Conservation (phyloP, 495 filamentous ascomycete genomes). For the Neurospora sp. region DNA sequence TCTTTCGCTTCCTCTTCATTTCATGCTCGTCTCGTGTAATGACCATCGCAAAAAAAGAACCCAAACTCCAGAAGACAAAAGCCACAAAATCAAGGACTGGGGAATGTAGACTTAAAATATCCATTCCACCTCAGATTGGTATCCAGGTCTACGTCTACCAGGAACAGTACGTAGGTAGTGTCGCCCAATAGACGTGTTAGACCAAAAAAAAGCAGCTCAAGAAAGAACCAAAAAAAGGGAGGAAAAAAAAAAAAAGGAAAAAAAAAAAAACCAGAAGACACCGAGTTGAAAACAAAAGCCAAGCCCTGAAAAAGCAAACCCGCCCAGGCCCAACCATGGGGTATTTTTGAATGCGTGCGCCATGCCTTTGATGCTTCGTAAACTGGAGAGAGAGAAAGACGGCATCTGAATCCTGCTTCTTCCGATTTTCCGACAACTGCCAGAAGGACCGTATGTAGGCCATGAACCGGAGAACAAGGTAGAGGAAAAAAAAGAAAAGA, state of each 20-base stretch:
- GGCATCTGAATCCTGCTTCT: background rate
- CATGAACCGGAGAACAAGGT: background rate
- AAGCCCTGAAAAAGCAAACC: background rate
- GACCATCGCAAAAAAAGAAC: background rate
- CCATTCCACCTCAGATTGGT: background rate
- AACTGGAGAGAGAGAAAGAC: background rate
- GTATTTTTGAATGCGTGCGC: background rate
- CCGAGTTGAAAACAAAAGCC: conserved; percentile 5
- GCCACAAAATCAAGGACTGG: background rate
- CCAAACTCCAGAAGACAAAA: background rate
- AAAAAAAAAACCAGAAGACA: background rate
- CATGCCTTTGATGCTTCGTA: background rate
- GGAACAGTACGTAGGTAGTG: background rate
- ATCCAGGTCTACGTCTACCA: background rate
- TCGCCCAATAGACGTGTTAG: background rate
- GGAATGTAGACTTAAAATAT: background rate
- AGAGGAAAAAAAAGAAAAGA: background rate
- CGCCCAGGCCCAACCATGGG: background rate
- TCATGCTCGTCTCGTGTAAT: background rate
- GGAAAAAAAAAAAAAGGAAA: background rate
- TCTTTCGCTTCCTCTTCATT: conserved; percentile 1
- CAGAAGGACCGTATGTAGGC: background rate
- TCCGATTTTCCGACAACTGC: background rate
- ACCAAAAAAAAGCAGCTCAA: background rate
- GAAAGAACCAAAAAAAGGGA: background rate